These are phyloP conservation scores for Aaosphaeria arxii DNA, from an alignment of 2,329 filamentous ascomycete genomes.

Conservation along the genomic window DNA sequence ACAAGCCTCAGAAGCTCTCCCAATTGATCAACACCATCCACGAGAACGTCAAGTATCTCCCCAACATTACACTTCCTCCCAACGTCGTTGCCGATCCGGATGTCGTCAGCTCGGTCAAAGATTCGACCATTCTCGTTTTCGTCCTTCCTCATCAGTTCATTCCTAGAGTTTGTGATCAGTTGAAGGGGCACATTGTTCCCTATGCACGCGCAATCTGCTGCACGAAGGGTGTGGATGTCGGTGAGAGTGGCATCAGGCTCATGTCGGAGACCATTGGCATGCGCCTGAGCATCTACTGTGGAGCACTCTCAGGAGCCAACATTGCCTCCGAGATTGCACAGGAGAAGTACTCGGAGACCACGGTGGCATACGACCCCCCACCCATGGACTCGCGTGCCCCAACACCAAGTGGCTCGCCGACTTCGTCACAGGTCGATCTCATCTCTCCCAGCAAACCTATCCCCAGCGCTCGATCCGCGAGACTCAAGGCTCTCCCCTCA, in stretches of 20 bases:
- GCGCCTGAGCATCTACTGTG: conserved; percentile 91
- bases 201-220: conserved; percentile 93
- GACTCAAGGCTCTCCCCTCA: conserved; percentile 70
- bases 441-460: conserved; percentile 52
- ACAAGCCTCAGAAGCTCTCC: conserved; percentile 81
- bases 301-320: conserved; percentile 92
- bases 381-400: conserved; percentile 79
- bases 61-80: conserved; percentile 74
- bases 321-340: conserved; percentile 91
- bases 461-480: conserved; percentile 61
- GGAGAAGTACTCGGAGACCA: conserved; percentile 97
- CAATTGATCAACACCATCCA: conserved; percentile 85
- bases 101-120: conserved; percentile 73
- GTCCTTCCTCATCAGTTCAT: conserved; percentile 98
- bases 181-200: conserved; percentile 85
- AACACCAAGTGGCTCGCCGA: conserved; percentile 54
- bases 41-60: conserved; percentile 98
- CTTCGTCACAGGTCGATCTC: conserved; percentile 48
- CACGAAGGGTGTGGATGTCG: conserved; percentile 96
- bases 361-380: conserved; percentile 92
- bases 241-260: conserved; percentile 77
- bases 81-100: conserved; percentile 86
- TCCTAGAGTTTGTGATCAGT: conserved; percentile 74
- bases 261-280: conserved; percentile 95
- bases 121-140: conserved; percentile 88